Base-by-base conservation (phyloP, 2,329 filamentous ascomycete species). In the Cercospora sp. region DNA sequence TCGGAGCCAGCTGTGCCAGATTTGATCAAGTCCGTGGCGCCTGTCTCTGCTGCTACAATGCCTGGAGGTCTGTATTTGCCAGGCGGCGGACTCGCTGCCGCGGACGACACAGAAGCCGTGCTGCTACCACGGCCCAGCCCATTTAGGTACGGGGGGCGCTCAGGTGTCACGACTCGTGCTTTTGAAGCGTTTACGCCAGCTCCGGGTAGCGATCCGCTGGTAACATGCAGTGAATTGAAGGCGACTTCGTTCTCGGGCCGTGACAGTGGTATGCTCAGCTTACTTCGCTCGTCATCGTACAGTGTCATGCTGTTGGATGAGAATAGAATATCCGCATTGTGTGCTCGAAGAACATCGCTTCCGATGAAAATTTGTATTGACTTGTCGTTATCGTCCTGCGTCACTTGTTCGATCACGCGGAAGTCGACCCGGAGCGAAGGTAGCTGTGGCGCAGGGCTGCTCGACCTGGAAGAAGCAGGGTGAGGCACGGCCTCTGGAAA, bases 251-350 rank as follows among this genome's bases (percentile, higher is more conserved):
- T 90, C 79, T 98, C 95, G 0, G 95, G 95, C 30, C 95, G 89
- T 48, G 97, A 93, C 72, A 99, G 91, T 2, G 95, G 95, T 36
- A 99, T 90, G 16, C 92, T 93, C 12, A 98, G 83, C 75, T 94
- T 95, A 77, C 91, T 93, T 57, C 91, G 87, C 67, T 96, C 92
- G 76, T 93, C 91, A 73, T 96, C 92, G 73, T 93, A 94, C 30
- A 98, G 83, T 0, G 91, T 91, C 83, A 99, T 88, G 71, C 91
- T 90, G 76, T 97, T 97, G 72, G 94, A 92, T 0, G 95, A 98
- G 74, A 99, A 92, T 23, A 98, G 82, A 10, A 99, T 86, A 77
- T 98, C 95, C 26, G 93, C 94, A 72, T 91, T 96, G 76, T 96
- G 92, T 9, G 90, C 86, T 70, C 94, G 88, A 66, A 99, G 84